A percentile compares a stretch with the other conserved stretches of the same genome.
Evolutionary conservation across 1,284 basidiomycete genomes (phyloP).

Genomic region (Nidula niveotomentosa): DNA sequence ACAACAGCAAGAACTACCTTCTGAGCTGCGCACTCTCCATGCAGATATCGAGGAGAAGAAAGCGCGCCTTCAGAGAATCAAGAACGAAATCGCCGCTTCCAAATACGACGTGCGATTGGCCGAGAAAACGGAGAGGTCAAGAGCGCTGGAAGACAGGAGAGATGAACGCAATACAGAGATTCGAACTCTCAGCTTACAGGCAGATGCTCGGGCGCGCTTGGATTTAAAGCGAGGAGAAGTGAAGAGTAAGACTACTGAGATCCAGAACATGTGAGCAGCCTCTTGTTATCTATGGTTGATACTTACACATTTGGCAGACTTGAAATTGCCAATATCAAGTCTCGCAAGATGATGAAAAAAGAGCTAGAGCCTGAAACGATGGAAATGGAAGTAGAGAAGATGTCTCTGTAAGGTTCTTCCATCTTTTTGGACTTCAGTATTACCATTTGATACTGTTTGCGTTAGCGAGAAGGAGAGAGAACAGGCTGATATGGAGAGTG

Average conservation of each 20-base stretch:
- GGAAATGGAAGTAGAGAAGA: slow-evolving; percentile 67
- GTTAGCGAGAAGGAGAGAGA: slow-evolving; percentile 69
- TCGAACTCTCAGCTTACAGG: slow-evolving; percentile 74
- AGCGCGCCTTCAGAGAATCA: slow-evolving; percentile 53
- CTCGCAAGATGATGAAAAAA: slow-evolving; percentile 61
- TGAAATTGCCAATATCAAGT: slow-evolving; percentile 58
- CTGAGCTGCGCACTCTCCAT: slow-evolving; percentile 57
- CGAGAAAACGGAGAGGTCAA: slow-evolving; percentile 54
- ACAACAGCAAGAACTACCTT: slow-evolving; percentile 51
- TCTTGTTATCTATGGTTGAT: slow-evolving; percentile 2
- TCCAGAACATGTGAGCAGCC: slow-evolving; percentile 63
- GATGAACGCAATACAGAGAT: slow-evolving; percentile 78
- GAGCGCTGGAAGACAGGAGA: slow-evolving; percentile 67
- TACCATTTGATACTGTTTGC: neutral
- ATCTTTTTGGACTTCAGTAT: neutral
- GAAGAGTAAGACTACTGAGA: slow-evolving; percentile 62
- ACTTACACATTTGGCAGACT: slow-evolving; percentile 43
- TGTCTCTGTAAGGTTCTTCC: slow-evolving; percentile 49
- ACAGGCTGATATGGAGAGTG: slow-evolving; percentile 52
- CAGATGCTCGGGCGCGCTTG: slow-evolving; percentile 81
- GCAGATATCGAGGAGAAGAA: slow-evolving; percentile 73
- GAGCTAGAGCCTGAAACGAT: slow-evolving; percentile 65
- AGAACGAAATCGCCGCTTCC: slow-evolving; percentile 56
- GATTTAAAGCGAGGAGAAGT: slow-evolving; percentile 75
- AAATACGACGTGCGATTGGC: slow-evolving; percentile 74